A percentile compares a stretch with the other conserved stretches of the same genome.
Evolutionary conservation across 2,329 filamentous ascomycete genomes (phyloP).

Genomic region (Fusarium sp.): DNA sequence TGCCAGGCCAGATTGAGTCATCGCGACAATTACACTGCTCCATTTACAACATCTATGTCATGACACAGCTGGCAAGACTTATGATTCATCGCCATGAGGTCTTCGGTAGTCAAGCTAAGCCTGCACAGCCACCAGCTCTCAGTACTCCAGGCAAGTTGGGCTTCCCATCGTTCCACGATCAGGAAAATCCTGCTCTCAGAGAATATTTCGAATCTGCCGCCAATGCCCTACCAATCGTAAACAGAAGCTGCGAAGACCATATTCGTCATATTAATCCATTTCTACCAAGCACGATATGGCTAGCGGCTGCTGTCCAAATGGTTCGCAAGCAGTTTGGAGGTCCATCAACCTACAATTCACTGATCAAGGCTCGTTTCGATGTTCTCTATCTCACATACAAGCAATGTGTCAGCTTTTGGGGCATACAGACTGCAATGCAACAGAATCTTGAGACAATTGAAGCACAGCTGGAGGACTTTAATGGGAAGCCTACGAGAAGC

Average conservation of each 20-base stretch:
- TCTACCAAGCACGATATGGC: neutral
- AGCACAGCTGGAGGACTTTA: neutral
- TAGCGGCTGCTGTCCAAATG: neutral
- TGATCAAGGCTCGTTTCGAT: neutral
- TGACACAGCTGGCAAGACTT: neutral
- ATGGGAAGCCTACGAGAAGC: neutral
- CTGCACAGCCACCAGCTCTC: neutral
- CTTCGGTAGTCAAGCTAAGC: accelerated
- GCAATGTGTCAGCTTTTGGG: neutral
- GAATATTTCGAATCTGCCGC: neutral
- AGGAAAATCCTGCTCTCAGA: neutral
- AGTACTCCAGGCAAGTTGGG: neutral
- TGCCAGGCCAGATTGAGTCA: neutral
- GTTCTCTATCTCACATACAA: neutral
- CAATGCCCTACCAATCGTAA: neutral
- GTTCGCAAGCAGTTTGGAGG: neutral
- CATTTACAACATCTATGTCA: neutral
- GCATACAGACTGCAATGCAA: neutral
- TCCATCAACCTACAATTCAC: neutral
- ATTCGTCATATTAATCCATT: neutral
- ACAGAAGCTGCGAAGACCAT: neutral
- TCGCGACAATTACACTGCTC: neutral
- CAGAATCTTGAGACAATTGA: neutral
- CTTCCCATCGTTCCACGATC: neutral
- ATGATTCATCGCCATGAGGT: neutral